Conservation (phyloP, 1,284 basidiomycete species). For the Agaricales sp. region DNA sequence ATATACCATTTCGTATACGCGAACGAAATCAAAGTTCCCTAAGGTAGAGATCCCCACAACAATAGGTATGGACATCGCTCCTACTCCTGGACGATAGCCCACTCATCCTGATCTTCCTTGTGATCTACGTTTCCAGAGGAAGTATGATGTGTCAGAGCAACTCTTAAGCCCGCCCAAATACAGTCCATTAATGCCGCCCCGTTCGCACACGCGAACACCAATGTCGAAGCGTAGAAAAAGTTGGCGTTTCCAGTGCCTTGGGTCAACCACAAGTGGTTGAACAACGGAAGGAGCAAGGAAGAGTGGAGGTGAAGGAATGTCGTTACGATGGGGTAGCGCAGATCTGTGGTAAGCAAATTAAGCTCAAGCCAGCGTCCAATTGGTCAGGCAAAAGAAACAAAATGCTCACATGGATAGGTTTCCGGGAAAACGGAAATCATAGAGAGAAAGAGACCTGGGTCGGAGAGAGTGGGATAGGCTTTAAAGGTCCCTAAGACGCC, state of each 20-base stretch:
- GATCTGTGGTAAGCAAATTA: constrained; percentile 37
- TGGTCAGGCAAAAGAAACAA: constrained; percentile 11
- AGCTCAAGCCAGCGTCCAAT: constrained; percentile 4
- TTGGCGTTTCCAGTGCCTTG: constrained; percentile 96
- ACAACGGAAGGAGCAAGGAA: constrained; percentile 79
- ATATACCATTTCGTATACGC: no score
- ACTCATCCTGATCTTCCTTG: not conserved
- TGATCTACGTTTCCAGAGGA: not conserved
- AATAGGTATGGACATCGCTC: no score
- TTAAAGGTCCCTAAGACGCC: constrained; percentile 85
- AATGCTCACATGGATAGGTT: constrained; percentile 61
- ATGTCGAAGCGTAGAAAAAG: constrained; percentile 93
- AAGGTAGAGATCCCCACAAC: no score
- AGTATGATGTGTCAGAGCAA: constrained; percentile 41
- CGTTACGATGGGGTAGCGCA: constrained; percentile 84
- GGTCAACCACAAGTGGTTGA: constrained; percentile 86
- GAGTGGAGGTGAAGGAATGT: constrained; percentile 80
- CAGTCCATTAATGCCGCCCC: constrained; percentile 78
- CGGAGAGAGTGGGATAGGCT: constrained; percentile 85
- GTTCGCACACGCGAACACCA: constrained; percentile 87
- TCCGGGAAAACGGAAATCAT: constrained; percentile 81
- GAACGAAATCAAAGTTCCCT: no score
- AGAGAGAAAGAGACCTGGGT: constrained; percentile 79
- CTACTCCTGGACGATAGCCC: not conserved
- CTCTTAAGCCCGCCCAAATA: constrained; percentile 67